Evolutionary conservation across 2,329 filamentous ascomycete genomes (phyloP).

Genomic region (Fusarium caatingaense): DNA sequence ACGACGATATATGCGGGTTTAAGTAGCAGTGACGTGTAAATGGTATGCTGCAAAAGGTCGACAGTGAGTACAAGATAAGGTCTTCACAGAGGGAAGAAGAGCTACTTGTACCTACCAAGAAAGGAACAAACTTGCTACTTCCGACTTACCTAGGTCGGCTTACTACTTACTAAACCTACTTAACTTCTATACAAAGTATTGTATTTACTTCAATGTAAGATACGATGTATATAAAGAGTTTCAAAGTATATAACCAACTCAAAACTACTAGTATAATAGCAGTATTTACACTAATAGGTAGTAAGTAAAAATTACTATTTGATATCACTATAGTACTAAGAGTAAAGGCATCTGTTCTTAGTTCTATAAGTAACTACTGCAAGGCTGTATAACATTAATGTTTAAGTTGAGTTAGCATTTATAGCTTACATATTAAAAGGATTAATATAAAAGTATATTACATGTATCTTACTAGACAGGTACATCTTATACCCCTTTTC

Average conservation of each 20-base stretch:
- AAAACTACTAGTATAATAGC: neutral
- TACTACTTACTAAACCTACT: neutral
- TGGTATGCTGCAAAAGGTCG: neutral
- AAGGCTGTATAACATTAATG: neutral
- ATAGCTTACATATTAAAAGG: neutral
- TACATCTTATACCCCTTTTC: neutral
- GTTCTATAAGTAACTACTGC: neutral
- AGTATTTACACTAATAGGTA: neutral
- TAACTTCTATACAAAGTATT: neutral
- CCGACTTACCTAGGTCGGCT: neutral
- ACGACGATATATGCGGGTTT: neutral
- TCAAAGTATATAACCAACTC: neutral
- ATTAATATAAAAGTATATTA: neutral
- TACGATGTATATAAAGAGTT: neutral
- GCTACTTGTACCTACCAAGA: neutral
- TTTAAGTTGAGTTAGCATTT: accelerated
- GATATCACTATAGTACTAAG: neutral
- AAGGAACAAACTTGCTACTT: neutral
- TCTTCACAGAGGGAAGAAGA: neutral
- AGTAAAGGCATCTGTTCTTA: no score
- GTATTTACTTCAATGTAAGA: neutral
- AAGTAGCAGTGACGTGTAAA: neutral
- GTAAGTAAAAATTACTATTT: neutral
- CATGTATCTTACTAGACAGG: neutral
- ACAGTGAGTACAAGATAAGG: neutral